These are phyloP conservation scores for Penicillium bialowiezense DNA, from an alignment of 495 filamentous ascomycete species.

Conservation along the genomic window DNA sequence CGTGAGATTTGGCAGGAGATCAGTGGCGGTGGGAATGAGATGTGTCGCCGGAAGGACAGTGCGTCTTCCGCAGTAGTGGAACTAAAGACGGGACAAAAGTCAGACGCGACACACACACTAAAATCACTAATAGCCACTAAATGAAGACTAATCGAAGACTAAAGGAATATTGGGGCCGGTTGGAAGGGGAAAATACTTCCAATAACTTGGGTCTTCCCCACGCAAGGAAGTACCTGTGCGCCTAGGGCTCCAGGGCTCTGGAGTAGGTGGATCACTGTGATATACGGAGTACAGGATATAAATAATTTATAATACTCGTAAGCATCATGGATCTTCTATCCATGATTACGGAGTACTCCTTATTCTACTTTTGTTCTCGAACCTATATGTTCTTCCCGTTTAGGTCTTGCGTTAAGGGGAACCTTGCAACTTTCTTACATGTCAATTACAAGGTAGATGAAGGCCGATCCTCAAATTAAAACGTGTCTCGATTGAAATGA, in stretches of 20 bases:
- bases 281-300: too few species aligned
- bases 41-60: not conserved
- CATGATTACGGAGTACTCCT: too few species aligned
- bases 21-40: not conserved
- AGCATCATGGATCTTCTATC: too few species aligned
- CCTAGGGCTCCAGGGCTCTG: constrained; percentile 9
- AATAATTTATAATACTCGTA: too few species aligned
- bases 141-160: not conserved
- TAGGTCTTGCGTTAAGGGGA: too few species aligned
- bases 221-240: not conserved
- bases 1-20: not conserved
- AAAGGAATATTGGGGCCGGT: not conserved
- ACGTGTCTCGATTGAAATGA: too few species aligned
- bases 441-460: too few species aligned
- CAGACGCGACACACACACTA: not conserved
- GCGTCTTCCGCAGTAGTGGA: not conserved
- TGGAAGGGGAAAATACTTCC: constrained; percentile 6
- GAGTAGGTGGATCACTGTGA: not conserved
- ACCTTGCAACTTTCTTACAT: too few species aligned
- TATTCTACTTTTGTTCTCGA: too few species aligned
- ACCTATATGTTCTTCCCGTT: too few species aligned
- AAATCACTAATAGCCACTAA: not conserved
- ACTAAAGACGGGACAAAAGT: not conserved
- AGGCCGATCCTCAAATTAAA: too few species aligned
- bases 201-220: constrained; percentile 20